Conservation (phyloP, 1,284 basidiomycete species). For the Sutorius eximius region DNA sequence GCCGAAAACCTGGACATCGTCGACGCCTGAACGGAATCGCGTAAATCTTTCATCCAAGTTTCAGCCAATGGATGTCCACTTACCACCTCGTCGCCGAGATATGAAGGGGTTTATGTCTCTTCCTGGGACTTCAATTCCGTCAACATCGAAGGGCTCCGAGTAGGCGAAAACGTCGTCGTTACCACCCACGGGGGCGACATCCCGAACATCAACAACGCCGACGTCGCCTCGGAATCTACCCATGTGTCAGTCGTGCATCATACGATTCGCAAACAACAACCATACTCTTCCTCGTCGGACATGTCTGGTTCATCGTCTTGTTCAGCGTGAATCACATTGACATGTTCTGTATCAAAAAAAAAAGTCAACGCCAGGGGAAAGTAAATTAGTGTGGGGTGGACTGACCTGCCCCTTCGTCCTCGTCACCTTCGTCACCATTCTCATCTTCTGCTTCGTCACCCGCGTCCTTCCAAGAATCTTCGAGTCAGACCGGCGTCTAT, state of each 20-base stretch:
- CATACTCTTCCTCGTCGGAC: constrained; percentile 72
- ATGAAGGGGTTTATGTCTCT: constrained; percentile 52
- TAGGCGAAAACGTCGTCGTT: constrained; percentile 56
- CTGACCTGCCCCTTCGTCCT: constrained; percentile 46
- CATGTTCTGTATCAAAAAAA: constrained; percentile 26
- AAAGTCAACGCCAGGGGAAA: constrained; percentile 3
- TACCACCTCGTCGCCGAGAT: constrained; percentile 54
- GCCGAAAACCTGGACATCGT: constrained; percentile 63
- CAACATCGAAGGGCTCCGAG: constrained; percentile 48
- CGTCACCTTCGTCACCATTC: constrained; percentile 44
- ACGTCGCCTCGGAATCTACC: constrained; percentile 51
- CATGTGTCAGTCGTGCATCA: constrained; percentile 15
- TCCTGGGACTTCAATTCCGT: constrained; percentile 34
- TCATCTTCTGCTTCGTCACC: constrained; percentile 52
- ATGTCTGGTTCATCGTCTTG: constrained; percentile 63
- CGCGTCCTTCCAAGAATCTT: constrained; percentile 49
- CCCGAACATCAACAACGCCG: constrained; percentile 45
- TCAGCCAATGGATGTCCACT: constrained; percentile 19
- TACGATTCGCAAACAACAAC: background rate
- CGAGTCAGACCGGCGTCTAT: constrained; percentile 3
- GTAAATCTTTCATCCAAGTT: constrained; percentile 1
- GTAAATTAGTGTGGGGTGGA: background rate
- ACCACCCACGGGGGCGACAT: constrained; percentile 35
- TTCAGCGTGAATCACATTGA: constrained; percentile 50
- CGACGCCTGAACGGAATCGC: constrained; percentile 39